These are phyloP conservation scores for Colletotrichum horii DNA, from an alignment of 2,329 filamentous ascomycete genomes.

Conservation along the genomic window DNA sequence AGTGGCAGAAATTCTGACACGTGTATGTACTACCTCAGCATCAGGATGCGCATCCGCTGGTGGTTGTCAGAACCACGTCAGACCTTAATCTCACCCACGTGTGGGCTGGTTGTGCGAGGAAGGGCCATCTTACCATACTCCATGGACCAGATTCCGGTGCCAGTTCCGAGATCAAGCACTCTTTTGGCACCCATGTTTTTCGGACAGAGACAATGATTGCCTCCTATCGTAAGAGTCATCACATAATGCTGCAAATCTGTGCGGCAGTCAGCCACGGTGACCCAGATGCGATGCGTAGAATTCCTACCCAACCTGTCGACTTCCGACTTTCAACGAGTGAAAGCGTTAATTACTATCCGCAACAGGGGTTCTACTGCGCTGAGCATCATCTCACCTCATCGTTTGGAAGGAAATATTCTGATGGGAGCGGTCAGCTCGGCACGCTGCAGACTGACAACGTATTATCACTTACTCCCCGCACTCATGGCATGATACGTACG, in stretches of 20 bases:
- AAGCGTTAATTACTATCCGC: no score
- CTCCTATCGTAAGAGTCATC: constrained; percentile 33
- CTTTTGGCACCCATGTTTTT: constrained; percentile 25
- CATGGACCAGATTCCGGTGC: constrained; percentile 50
- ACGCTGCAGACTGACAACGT: background rate
- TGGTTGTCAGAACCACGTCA: background rate
- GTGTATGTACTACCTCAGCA: constrained; percentile 25
- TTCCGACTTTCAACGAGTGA: constrained; percentile 23
- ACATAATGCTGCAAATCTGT: constrained; percentile 40
- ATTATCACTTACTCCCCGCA: background rate
- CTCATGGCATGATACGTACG: constrained; percentile 39
- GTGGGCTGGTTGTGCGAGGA: background rate
- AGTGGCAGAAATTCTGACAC: background rate
- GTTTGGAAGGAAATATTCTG: constrained; percentile 30
- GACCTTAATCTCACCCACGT: background rate
- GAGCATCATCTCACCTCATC: constrained; percentile 26
- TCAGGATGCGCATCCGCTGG: constrained; percentile 33
- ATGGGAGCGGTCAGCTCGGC: background rate
- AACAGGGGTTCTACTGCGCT: no score
- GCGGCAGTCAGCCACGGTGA: background rate
- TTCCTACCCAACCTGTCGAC: constrained; percentile 30
- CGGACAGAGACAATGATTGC: constrained; percentile 32
- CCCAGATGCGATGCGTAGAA: background rate
- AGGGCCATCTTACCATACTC: constrained; percentile 39
- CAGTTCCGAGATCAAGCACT: constrained; percentile 52